Conservation (phyloP, 805 yeast species). For the Starmerella apicola region DNA sequence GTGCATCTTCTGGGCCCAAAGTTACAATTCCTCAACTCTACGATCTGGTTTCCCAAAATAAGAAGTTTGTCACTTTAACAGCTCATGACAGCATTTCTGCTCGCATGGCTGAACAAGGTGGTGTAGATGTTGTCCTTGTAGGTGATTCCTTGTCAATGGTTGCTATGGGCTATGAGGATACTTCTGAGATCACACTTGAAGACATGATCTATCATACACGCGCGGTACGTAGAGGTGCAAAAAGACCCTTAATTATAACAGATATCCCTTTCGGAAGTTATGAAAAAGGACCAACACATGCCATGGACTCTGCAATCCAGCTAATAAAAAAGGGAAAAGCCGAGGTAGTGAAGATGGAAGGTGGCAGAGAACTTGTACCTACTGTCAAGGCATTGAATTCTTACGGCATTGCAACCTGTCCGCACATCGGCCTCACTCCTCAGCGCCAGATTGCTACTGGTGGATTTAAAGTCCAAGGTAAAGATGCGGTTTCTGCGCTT, state of each 20-base stretch:
- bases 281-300: slow-evolving; percentile 52
- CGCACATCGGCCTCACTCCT: slow-evolving; percentile 88
- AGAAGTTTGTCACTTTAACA: slow-evolving; percentile 52
- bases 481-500: slow-evolving; percentile 39
- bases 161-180: slow-evolving; percentile 55
- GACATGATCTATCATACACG: slow-evolving; percentile 63
- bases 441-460: slow-evolving; percentile 68
- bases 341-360: slow-evolving; percentile 78
- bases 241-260: slow-evolving; percentile 55
- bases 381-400: slow-evolving; percentile 45
- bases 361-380: slow-evolving; percentile 47
- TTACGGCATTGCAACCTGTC: slow-evolving; percentile 79
- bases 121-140: slow-evolving; percentile 58
- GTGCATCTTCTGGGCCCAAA: slow-evolving; percentile 19
- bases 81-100: slow-evolving; percentile 82
- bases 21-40: slow-evolving; percentile 34
- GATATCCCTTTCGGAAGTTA: slow-evolving; percentile 86
- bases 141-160: slow-evolving; percentile 96
- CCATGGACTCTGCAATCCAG: slow-evolving; percentile 43
- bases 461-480: slow-evolving; percentile 83
- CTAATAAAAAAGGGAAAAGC: slow-evolving; percentile 43
- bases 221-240: slow-evolving; percentile 64
- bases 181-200: slow-evolving; percentile 63
- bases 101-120: slow-evolving; percentile 50
- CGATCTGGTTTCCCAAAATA: slow-evolving; percentile 25